Evolutionary conservation across 192 early-diverging fungal species (phyloP).

Genomic region (Entomortierella parvispora): DNA sequence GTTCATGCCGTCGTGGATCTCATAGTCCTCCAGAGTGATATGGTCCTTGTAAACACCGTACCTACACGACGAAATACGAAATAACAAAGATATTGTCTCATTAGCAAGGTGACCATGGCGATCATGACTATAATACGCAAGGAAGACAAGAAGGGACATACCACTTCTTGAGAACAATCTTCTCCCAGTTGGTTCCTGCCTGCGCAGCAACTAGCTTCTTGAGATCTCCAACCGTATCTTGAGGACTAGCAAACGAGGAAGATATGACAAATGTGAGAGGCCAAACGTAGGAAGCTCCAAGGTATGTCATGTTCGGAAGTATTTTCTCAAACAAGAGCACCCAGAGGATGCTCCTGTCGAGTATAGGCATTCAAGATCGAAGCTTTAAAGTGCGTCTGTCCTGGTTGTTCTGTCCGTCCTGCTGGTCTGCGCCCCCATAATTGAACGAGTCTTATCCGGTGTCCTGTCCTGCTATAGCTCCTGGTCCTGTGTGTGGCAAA

Average conservation of each 20-base stretch:
- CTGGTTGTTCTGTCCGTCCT: too few relatives aligned
- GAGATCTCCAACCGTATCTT: constrained; percentile 86
- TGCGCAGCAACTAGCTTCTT: constrained; percentile 90
- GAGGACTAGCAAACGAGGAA: constrained; percentile 61
- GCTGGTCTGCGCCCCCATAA: neutral
- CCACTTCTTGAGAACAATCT: constrained; percentile 93
- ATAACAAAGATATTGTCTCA: neutral
- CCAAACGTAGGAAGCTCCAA: neutral
- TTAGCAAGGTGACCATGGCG: too few relatives aligned
- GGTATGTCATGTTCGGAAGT: neutral
- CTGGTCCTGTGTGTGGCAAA: too few relatives aligned
- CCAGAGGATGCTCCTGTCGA: too few relatives aligned
- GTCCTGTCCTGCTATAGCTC: too few relatives aligned
- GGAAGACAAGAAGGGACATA: constrained; percentile 23
- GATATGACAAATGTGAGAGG: neutral
- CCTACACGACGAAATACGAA: constrained; percentile 26
- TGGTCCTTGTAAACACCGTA: constrained; percentile 88
- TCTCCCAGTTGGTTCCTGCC: constrained; percentile 88
- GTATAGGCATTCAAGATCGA: too few relatives aligned
- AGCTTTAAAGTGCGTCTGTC: too few relatives aligned
- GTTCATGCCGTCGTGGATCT: constrained; percentile 91
- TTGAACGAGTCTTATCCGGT: too few relatives aligned
- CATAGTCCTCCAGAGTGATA: constrained; percentile 90
- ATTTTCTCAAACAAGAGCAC: too few relatives aligned
- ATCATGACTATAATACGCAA: neutral